phyloP scores from a whole-genome alignment of 2,329 filamentous ascomycete genomes.

The Cytospora piceae region DNA sequence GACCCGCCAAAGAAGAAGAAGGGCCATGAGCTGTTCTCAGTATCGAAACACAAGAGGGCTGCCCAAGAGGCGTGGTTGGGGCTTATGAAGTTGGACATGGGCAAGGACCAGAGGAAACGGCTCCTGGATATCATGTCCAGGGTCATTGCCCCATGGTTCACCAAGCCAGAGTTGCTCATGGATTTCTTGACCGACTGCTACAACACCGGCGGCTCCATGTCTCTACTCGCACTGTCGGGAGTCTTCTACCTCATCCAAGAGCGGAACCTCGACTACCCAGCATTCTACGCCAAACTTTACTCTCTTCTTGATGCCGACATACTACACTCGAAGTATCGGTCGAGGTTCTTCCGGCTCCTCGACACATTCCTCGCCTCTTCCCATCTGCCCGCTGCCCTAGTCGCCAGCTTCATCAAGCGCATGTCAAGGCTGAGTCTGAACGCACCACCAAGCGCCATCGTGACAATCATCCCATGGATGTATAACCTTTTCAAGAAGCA shows the following conservation, averaged over 20 bases:
- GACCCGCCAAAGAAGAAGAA: slow-evolving; percentile 64
- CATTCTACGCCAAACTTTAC: slow-evolving; percentile 93
- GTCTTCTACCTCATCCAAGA: slow-evolving; percentile 94
- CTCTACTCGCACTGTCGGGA: slow-evolving; percentile 85
- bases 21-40: slow-evolving; percentile 66
- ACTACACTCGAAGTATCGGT: slow-evolving; percentile 91
- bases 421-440: slow-evolving; percentile 82
- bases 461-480: slow-evolving; percentile 86
- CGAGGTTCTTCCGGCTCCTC: slow-evolving; percentile 87
- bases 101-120: slow-evolving; percentile 75
- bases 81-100: slow-evolving; percentile 69
- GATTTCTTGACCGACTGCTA: slow-evolving; percentile 98
- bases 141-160: slow-evolving; percentile 87
- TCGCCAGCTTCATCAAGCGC: slow-evolving; percentile 97
- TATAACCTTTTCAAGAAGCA: slow-evolving; percentile 94
- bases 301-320: slow-evolving; percentile 84
- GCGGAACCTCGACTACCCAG: slow-evolving; percentile 93
- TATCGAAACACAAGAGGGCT: slow-evolving; percentile 73
- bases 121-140: slow-evolving; percentile 76
- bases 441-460: slow-evolving; percentile 86
- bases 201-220: slow-evolving; percentile 81
- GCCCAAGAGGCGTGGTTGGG: slow-evolving; percentile 88
- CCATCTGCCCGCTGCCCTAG: slow-evolving; percentile 86
- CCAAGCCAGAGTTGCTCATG: slow-evolving; percentile 84
- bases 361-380: slow-evolving; percentile 90